Percentiles rank a stretch among this genome's conserved stretches.
phyloP scores from a whole-genome alignment of 129 eudicot species.

The carrot (Daucus carota) region DH1_v3.0 NC_030381.2:53179501-53180000 shows the following conservation, averaged over 20 bases:
- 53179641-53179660: conserved; percentile 26
- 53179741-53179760: neutral
- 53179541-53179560: neutral
- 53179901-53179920: neutral
- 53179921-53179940: neutral
- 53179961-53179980: neutral
- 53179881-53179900: neutral
- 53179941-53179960: neutral
- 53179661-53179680: neutral
- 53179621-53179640: conserved; percentile 88
- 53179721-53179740: neutral
- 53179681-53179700: neutral
- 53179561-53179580: conserved; percentile 59
- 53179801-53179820: neutral
- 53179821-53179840: neutral
- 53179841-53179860: neutral
- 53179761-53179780: neutral
- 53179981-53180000: neutral
- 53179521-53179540: neutral
- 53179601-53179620: conserved; percentile 73
- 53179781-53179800: neutral
- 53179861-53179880: neutral
- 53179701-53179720: neutral
- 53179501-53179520: neutral
- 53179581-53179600: conserved; percentile 80